These are phyloP conservation scores for Fusarium miscanthi DNA, from an alignment of 2,329 filamentous ascomycete species.

Conservation along the genomic window DNA sequence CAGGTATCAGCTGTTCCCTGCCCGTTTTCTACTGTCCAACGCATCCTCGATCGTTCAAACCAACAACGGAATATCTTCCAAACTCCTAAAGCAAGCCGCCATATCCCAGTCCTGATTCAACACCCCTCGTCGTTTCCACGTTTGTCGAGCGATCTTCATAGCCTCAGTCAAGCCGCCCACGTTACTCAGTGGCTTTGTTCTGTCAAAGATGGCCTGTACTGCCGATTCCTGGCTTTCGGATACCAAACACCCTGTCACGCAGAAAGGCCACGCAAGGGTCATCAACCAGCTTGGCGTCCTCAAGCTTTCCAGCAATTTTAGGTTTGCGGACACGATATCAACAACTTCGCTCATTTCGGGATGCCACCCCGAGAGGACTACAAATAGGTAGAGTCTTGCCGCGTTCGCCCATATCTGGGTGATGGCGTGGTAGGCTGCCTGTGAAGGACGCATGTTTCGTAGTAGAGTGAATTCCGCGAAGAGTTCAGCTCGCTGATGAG, in stretches of 20 bases:
- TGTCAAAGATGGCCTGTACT: background rate
- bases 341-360: background rate
- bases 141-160: background rate
- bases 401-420: slow-evolving; percentile 13
- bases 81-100: slow-evolving; percentile 50
- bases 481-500: background rate
- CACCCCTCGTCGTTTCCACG: background rate
- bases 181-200: background rate
- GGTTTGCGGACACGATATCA: background rate
- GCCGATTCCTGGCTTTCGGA: background rate
- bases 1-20: fast-evolving
- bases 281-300: background rate
- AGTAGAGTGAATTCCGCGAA: background rate
- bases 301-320: background rate
- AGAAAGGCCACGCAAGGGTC: slow-evolving; percentile 15
- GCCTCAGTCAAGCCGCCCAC: slow-evolving; percentile 8
- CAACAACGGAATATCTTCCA: background rate
- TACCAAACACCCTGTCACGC: slow-evolving; percentile 11
- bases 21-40: background rate
- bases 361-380: slow-evolving; percentile 11
- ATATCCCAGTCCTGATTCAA: slow-evolving; percentile 16
- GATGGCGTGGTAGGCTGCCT: background rate
- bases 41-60: background rate
- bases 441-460: background rate
- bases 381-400: background rate